These are phyloP conservation scores for Penicillium frequentans DNA, from an alignment of 2,329 filamentous ascomycete genomes.

Conservation along the genomic window DNA sequence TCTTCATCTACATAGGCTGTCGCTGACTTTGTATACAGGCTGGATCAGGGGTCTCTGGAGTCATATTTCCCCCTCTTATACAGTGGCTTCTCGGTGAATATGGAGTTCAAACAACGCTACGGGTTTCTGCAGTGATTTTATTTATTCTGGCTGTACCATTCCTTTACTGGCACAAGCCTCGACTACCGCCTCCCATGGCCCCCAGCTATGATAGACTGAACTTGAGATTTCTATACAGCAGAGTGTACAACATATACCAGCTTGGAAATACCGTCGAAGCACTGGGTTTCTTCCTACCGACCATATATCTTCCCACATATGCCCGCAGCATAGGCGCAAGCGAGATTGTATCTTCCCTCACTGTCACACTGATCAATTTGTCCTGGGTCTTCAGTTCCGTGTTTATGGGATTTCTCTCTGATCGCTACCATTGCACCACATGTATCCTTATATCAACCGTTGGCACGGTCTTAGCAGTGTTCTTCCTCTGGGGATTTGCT, in stretches of 20 bases:
- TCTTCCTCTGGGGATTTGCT: slow-evolving; percentile 23
- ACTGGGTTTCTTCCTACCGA: slow-evolving; percentile 37
- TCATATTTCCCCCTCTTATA: slow-evolving; percentile 31
- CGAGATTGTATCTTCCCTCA: slow-evolving; percentile 22
- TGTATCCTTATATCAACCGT: slow-evolving; percentile 22
- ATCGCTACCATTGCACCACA: slow-evolving; percentile 21
- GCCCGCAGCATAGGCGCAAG: slow-evolving; percentile 22
- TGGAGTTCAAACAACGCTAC: slow-evolving; percentile 25
- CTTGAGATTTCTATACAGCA: slow-evolving; percentile 31
- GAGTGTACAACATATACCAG: slow-evolving; percentile 37
- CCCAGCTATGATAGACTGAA: slow-evolving; percentile 27
- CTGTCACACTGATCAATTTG: slow-evolving; percentile 32
- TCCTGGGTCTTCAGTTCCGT: slow-evolving; percentile 33
- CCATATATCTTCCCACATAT: slow-evolving; percentile 36
- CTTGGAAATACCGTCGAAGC: slow-evolving; percentile 35
- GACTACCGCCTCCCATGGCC: slow-evolving; percentile 21
- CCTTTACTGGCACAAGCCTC: slow-evolving; percentile 32
- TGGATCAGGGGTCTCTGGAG: slow-evolving; percentile 33
- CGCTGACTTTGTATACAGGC: slow-evolving; percentile 15
- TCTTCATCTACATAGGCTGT: neutral
- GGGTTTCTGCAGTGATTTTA: slow-evolving; percentile 25
- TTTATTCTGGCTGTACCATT: slow-evolving; percentile 43
- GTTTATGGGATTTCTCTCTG: slow-evolving; percentile 34
- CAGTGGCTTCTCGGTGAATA: slow-evolving; percentile 32
- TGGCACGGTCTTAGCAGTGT: slow-evolving; percentile 18